Percentiles rank a stretch among this genome's conserved stretches.
These are phyloP conservation scores for Pleurotus sapidus DNA, from an alignment of 768 basidiomycete species.

Conservation along the genomic window DNA sequence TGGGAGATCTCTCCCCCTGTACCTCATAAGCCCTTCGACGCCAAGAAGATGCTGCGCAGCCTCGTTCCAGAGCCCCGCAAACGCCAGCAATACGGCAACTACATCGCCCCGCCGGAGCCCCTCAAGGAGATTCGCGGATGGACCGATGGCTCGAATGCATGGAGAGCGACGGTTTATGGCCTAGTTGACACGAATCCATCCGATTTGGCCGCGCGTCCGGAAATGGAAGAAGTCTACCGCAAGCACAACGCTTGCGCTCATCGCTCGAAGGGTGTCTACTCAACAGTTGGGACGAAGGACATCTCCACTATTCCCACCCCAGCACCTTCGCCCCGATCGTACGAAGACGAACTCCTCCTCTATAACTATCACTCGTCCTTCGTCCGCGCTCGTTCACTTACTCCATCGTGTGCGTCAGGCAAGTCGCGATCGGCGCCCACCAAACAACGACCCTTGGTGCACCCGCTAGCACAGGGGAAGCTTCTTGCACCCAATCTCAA, in stretches of 20 bases:
- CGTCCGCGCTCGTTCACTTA: conserved; percentile 14
- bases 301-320: conserved; percentile 12
- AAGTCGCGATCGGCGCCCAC: conserved; percentile 18
- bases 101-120: conserved; percentile 28
- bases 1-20: conserved; percentile 5
- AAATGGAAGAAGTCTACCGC: conserved; percentile 31
- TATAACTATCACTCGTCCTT: conserved; percentile 55
- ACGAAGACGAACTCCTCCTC: conserved; percentile 45
- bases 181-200: conserved; percentile 35
- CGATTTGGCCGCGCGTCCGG: conserved; percentile 13
- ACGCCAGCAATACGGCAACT: conserved; percentile 30
- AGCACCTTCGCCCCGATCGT: conserved; percentile 12
- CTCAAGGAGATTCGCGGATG: conserved; percentile 58
- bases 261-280: conserved; percentile 45
- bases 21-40: conserved; percentile 30
- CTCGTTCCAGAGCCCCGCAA: conserved; percentile 39
- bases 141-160: conserved; percentile 64
- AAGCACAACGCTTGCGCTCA: conserved; percentile 52
- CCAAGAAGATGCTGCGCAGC: conserved; percentile 50
- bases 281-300: conserved; percentile 34
- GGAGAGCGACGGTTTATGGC: conserved; percentile 65
- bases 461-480: conserved; percentile 60
- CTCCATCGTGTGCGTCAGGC: neutral
- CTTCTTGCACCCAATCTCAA: conserved; percentile 49
- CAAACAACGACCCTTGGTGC: conserved; percentile 54